These are phyloP conservation scores for Tolypocladium pustulatum DNA, from an alignment of 2,329 filamentous ascomycete species.

Conservation along the genomic window DNA sequence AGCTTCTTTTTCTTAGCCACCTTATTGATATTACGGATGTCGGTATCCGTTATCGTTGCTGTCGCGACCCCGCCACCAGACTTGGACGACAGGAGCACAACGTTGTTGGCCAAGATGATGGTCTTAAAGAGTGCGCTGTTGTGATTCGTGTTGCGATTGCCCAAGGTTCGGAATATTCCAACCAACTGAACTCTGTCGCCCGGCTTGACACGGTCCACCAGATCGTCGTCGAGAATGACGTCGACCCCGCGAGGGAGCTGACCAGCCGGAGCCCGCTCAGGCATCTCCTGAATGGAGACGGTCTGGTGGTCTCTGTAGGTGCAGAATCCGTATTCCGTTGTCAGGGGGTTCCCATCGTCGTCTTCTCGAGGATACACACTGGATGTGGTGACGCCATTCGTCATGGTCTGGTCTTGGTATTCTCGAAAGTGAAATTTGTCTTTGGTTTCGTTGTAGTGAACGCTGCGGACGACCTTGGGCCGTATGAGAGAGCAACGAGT, in stretches of 20 bases:
- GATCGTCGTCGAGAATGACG: conserved; percentile 90
- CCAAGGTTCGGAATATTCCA: conserved; percentile 88
- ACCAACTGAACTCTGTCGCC: conserved; percentile 94
- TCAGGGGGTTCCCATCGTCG: conserved; percentile 80
- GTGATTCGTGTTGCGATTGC: conserved; percentile 84
- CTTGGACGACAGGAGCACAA: conserved; percentile 90
- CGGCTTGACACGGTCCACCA: conserved; percentile 90
- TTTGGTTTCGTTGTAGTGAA: conserved; percentile 87
- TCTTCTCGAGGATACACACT: conserved; percentile 94
- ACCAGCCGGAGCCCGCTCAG: conserved; percentile 86
- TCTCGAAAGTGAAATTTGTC: conserved; percentile 80
- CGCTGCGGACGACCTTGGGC: conserved; percentile 95
- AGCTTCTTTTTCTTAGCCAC: conserved; percentile 88
- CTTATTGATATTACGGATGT: conserved; percentile 98
- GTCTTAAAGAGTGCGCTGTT: conserved; percentile 94
- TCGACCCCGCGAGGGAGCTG: conserved; percentile 93
- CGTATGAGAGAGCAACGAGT: conserved; percentile 92
- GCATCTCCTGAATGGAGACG: conserved; percentile 98
- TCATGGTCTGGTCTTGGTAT: conserved; percentile 97
- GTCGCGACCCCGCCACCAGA: conserved; percentile 90
- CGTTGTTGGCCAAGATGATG: conserved; percentile 84
- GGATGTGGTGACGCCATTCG: conserved; percentile 75
- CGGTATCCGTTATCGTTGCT: conserved; percentile 85
- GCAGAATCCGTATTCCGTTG: conserved; percentile 93
- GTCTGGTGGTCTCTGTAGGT: conserved; percentile 96